phyloP scores from a whole-genome alignment of 129 eudicot genomes.

The Pseudognaphalium luteoalbum region DNA sequence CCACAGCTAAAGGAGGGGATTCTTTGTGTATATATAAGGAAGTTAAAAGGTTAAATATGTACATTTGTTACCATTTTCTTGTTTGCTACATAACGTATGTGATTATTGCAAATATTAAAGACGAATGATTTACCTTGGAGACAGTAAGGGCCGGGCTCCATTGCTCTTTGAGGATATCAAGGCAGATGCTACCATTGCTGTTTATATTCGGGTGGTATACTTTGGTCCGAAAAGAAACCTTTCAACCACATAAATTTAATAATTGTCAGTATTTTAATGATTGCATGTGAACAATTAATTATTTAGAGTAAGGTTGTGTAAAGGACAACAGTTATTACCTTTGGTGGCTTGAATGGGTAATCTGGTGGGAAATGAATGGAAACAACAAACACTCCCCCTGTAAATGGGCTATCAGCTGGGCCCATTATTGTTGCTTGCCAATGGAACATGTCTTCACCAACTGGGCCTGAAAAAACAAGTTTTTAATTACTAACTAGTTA shows the following conservation, averaged over 20 bases:
- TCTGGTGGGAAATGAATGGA: background rate
- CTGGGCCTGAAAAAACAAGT: background rate
- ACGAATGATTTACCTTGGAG: background rate
- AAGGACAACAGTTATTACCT: background rate
- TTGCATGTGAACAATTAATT: background rate
- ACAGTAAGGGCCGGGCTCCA: slow-evolving; percentile 2
- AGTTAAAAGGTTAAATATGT: no score
- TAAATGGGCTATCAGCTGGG: slow-evolving; percentile 3
- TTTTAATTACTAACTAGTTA: no score
- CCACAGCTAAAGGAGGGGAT: no score
- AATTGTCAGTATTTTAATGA: background rate
- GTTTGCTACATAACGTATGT: no score
- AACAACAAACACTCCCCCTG: background rate
- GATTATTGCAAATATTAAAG: background rate
- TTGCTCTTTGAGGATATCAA: slow-evolving; percentile 6
- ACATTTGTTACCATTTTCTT: no score
- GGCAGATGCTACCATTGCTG: slow-evolving; percentile 7
- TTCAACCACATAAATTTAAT: background rate
- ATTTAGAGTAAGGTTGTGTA: background rate
- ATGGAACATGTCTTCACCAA: background rate
- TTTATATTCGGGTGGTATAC: slow-evolving; percentile 9
- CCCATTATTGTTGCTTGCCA: background rate
- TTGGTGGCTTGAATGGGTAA: slow-evolving; percentile 1
- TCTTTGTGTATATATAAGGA: no score
- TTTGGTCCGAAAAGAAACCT: slow-evolving; percentile 1